Evolutionary conservation across 2,329 filamentous ascomycete genomes (phyloP), one percentile per base, ranked within the genome.

Genomic region (Paecilomyces variotii): DNA sequence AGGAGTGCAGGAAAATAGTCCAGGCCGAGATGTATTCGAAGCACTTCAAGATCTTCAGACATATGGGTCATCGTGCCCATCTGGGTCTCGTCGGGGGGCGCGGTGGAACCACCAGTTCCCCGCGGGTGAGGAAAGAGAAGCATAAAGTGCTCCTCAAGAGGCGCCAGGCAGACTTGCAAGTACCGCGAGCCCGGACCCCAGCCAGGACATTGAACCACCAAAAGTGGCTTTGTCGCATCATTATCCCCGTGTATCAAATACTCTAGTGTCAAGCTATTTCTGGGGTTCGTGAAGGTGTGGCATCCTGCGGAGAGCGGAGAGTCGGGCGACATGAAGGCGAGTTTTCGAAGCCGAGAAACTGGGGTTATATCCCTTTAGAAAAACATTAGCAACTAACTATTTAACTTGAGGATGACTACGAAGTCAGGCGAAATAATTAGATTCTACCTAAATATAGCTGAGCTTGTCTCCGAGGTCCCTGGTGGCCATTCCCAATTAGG

Each of bases 71-170:
- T 64, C 9, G 54, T 60, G 51, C 60, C 60, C 67, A 70, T 69
- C 24, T 57, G 10, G 4, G 50, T n/a, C 3, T 34, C 12, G 34
- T 59, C 28, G 7, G 12, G 4, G 1, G 66, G 63, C 6, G 57
- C 54, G 0, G 61, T 60, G 6, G 65, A 67, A 1, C 58, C 55
- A n/a, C 55, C 61, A 50, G 68, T 68, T 4, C 68, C 68, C 9
- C 68, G 67, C 0, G 67, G 67, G 45, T 67, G 63, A 52, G 65
- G 65, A 59, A 65, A 68, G 39, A 70, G 55, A 2, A 70, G 60
- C 1, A 59, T 65, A 60, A 62, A 66, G 7, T 59, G 39, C 12
- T 49, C 5, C 30, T 60, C 57, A 26, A 68, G 57, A 9, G 62
- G 59, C 2, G 59, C 30, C 4, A 67, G 60, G 19, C 60, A 64